Conservation (phyloP, 495 filamentous ascomycete species). For the Hypoxylon perforatum region DNA sequence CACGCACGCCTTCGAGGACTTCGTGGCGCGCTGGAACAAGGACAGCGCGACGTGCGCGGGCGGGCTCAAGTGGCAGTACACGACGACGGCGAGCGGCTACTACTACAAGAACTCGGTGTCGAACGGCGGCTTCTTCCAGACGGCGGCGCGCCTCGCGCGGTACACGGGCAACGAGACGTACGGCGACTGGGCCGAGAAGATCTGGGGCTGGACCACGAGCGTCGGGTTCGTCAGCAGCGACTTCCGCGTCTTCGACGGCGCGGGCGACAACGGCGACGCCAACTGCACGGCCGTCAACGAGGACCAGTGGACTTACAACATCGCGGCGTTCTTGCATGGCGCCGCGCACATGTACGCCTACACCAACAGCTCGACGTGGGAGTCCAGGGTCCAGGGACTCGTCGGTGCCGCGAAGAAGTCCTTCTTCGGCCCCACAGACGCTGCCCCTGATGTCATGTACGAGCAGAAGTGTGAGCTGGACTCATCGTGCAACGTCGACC, state of each 20-base stretch:
- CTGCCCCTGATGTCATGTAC: constrained; percentile 66
- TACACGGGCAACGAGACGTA: constrained; percentile 83
- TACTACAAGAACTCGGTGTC: constrained; percentile 83
- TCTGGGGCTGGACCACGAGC: constrained; percentile 74
- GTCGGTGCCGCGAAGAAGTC: constrained; percentile 63
- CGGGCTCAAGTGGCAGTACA: constrained; percentile 88
- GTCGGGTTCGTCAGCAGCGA: constrained; percentile 71
- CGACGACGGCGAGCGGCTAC: constrained; percentile 79
- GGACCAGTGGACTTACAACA: constrained; percentile 81
- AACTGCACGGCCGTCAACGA: constrained; percentile 71
- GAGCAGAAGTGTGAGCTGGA: constrained; percentile 77
- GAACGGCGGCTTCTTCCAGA: constrained; percentile 82
- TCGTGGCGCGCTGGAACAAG: constrained; percentile 74
- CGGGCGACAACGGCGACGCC: constrained; percentile 64
- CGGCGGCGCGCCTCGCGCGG: constrained; percentile 76
- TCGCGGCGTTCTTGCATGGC: constrained; percentile 77
- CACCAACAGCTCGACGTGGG: constrained; percentile 69
- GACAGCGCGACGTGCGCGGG: constrained; percentile 75
- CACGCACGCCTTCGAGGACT: constrained; percentile 80
- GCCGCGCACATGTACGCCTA: constrained; percentile 82
- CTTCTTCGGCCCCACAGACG: constrained; percentile 63
- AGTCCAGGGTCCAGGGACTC: constrained; percentile 65
- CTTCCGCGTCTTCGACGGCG: constrained; percentile 76
- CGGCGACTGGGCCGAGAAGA: constrained; percentile 75
- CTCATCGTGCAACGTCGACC: constrained; percentile 75